A percentile compares a stretch with the other conserved stretches of the same genome.
These are phyloP conservation scores for Sordariomycetes sp. DNA, from an alignment of 2,329 filamentous ascomycete species.

Conservation along the genomic window DNA sequence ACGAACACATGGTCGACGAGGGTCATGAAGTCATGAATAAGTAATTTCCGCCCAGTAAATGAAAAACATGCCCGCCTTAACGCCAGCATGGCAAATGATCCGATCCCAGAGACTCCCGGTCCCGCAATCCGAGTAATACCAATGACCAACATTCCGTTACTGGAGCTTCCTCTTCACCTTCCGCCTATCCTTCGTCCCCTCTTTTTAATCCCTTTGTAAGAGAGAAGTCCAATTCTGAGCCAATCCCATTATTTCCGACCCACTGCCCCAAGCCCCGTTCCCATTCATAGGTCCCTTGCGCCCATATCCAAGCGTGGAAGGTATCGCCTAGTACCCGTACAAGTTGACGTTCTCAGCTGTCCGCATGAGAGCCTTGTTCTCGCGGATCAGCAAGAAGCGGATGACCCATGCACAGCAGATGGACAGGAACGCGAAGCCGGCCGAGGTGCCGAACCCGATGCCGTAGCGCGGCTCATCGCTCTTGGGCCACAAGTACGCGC, in stretches of 20 bases:
- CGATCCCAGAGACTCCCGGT: no score
- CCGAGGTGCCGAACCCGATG: conserved; percentile 28
- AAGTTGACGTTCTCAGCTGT: conserved; percentile 17
- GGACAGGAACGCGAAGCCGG: conserved; percentile 23
- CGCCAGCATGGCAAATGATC: no score
- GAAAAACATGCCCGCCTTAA: no score
- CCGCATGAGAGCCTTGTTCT: conserved; percentile 24
- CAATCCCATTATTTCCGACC: not conserved
- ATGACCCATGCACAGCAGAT: conserved; percentile 27
- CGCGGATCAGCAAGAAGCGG: conserved; percentile 21
- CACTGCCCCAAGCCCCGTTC: not conserved
- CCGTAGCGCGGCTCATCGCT: conserved; percentile 28
- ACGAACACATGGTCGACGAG: no score
- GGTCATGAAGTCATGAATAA: no score
- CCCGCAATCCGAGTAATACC: no score
- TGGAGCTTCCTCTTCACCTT: no score
- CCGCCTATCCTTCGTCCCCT: no score
- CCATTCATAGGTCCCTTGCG: not conserved
- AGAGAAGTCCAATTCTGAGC: no score
- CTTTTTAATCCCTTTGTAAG: no score
- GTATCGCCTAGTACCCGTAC: conserved; percentile 19
- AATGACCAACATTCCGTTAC: no score
- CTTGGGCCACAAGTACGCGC: conserved; percentile 34
- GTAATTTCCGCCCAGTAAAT: no score
- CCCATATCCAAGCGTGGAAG: not conserved